Evolutionary conservation across 2,329 filamentous ascomycete species (phyloP).

Genomic region (Claviceps spartinae): DNA sequence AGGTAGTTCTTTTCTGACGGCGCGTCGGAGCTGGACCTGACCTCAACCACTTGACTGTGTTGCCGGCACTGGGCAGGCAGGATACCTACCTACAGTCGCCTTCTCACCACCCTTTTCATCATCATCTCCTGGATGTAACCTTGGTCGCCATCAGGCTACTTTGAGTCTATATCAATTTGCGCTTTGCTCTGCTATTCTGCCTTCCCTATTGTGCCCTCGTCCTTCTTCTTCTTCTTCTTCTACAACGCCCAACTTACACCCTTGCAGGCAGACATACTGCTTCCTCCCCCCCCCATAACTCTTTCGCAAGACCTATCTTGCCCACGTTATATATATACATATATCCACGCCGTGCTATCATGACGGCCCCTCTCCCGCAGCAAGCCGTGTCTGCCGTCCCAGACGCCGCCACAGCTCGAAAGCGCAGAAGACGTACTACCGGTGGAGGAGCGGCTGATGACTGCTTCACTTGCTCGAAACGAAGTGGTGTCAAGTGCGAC

Average conservation of each 20-base stretch:
- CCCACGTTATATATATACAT: no score
- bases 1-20: conserved; percentile 4
- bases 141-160: conserved; percentile 1
- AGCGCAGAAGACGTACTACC: conserved; percentile 78
- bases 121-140: conserved; percentile 4
- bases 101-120: conserved; percentile 9
- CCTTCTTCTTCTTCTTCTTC: background rate
- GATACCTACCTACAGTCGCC: conserved; percentile 12
- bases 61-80: background rate
- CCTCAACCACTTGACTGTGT: background rate
- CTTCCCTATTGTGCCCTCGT: background rate
- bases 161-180: background rate
- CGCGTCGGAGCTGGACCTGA: background rate
- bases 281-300: background rate
- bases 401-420: conserved; percentile 38
- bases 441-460: conserved; percentile 84
- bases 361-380: conserved; percentile 36
- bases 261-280: background rate
- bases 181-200: background rate
- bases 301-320: no score
- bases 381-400: conserved; percentile 31
- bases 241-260: background rate
- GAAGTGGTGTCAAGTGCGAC: conserved; percentile 66
- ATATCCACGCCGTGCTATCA: conserved; percentile 13
- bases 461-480: conserved; percentile 85